A percentile compares a stretch with the other conserved stretches of the same genome.
Conservation (phyloP, 2,329 filamentous ascomycete species). For the Lasiodiplodia hormozganensis region DNA sequence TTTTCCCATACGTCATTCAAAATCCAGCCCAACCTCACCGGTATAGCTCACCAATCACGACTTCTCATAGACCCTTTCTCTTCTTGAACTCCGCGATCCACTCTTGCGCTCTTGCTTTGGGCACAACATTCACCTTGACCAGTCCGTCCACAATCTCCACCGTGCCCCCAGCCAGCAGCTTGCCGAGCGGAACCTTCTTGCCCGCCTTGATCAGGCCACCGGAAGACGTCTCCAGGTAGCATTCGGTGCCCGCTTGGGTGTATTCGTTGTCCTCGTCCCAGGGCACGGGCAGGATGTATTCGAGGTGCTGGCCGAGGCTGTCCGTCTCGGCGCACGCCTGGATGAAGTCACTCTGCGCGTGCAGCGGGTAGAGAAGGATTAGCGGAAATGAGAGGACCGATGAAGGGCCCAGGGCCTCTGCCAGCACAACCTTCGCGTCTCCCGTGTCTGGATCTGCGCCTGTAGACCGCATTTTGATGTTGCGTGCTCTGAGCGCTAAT, state of each 20-base stretch:
- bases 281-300: constrained; percentile 84
- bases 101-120: constrained; percentile 68
- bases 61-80: constrained; percentile 58
- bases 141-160: constrained; percentile 89
- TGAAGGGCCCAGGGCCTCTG: constrained; percentile 74
- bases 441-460: constrained; percentile 83
- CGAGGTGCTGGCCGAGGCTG: constrained; percentile 76
- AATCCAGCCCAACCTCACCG: neutral
- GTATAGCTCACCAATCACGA: neutral
- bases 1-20: neutral
- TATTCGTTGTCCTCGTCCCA: constrained; percentile 81
- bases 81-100: constrained; percentile 89
- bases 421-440: constrained; percentile 75
- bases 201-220: constrained; percentile 90
- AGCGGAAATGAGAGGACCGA: constrained; percentile 78
- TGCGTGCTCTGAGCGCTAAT: constrained; percentile 68
- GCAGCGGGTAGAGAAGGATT: constrained; percentile 83
- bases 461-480: constrained; percentile 72
- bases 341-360: constrained; percentile 87
- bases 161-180: constrained; percentile 76
- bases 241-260: constrained; percentile 66
- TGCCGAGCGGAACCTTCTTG: constrained; percentile 78
- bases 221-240: constrained; percentile 82
- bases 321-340: constrained; percentile 84
- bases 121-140: constrained; percentile 82